Evolutionary conservation across 176 grass and related monocot species (phyloP), one percentile per base, ranked within the genome.

Genomic region (Cocos nucifera): DNA sequence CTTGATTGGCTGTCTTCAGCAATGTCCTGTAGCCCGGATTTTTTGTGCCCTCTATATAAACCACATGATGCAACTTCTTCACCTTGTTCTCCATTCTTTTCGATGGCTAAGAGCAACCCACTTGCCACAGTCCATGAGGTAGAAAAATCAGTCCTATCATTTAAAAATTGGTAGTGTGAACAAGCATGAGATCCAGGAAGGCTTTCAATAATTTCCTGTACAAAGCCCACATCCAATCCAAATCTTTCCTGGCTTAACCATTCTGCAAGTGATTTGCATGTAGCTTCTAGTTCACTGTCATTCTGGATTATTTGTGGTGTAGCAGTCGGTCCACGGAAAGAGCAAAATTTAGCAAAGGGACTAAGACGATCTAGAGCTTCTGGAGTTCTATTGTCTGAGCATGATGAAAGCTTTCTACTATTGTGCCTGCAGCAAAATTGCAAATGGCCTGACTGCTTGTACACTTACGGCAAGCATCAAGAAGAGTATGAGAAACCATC

Each of bases 171-270:
- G 64, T 92, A 98, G 50, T 69, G 71, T 54, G 71, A 69, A 79
- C 87, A 92, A 53, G 72, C 62, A 57, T 64, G 69, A 50, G 93
- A 81, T 60, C 75, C 83, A 62, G 88, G 87, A 78, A 92, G 84
- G 63, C 71, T 88, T 80, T 98, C 93, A 63, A 98, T 76, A 56
- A 92, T 77, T 98, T 98, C 84, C 67, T 98, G 84, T 65, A 98
- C 84, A 78, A 98, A 92, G 56, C 76, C 87, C 57, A 83, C 57
- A 73, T 92, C 84, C 73, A 98, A 88, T 39, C 93, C 93, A 70
- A 82, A 74, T 59, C 93, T 85, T 44, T 98, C 93, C 0, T 75
- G 73, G 52, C 78, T 80, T 75, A 98, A 71, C 93, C 93, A 92
- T 75, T 88, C 79, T 85, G 75, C 81, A 66, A 92, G 61, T 64